Evolutionary conservation across 495 filamentous ascomycete genomes (phyloP).

Genomic region (Penicillium roqueforti): DNA sequence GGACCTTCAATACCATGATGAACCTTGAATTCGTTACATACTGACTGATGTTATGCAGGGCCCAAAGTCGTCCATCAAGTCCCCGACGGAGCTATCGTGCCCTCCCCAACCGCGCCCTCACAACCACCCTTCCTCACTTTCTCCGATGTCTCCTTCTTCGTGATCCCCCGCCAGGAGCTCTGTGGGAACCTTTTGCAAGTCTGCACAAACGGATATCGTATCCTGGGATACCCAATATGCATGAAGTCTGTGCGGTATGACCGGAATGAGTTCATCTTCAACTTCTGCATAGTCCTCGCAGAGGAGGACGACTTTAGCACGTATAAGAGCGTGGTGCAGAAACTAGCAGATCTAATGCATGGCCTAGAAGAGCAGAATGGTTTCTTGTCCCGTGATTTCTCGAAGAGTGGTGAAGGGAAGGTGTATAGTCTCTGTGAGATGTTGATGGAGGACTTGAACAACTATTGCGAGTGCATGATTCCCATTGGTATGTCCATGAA

Average conservation of each 20-base stretch:
- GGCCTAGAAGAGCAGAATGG: conserved; percentile 82
- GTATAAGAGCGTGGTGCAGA: conserved; percentile 79
- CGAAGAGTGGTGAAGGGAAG: conserved; percentile 52
- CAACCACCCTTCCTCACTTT: conserved; percentile 75
- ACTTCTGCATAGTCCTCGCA: conserved; percentile 82
- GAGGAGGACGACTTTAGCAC: conserved; percentile 61
- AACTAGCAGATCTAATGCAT: conserved; percentile 78
- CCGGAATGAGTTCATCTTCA: conserved; percentile 97
- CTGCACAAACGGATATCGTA: conserved; percentile 68
- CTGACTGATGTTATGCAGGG: conserved; percentile 46
- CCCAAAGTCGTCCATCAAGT: conserved; percentile 62
- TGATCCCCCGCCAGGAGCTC: conserved; percentile 89
- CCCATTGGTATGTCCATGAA: conserved; percentile 62
- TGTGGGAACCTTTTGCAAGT: conserved; percentile 79
- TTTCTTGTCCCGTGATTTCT: conserved; percentile 55
- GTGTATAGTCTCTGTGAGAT: conserved; percentile 83
- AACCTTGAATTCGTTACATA: conserved; percentile 6
- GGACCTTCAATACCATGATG: conserved; percentile 3
- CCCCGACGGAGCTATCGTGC: conserved; percentile 65
- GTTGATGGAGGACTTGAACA: conserved; percentile 91
- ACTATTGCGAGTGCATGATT: conserved; percentile 97
- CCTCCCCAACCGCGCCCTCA: conserved; percentile 45
- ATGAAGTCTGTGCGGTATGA: conserved; percentile 71
- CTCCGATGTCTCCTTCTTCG: conserved; percentile 74
- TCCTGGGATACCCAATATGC: conserved; percentile 86